Evolutionary conservation across 164 flowering plant genomes (phyloP), one percentile per base, ranked within the genome.

Genomic region (Paratinospora sagittata): DNA sequence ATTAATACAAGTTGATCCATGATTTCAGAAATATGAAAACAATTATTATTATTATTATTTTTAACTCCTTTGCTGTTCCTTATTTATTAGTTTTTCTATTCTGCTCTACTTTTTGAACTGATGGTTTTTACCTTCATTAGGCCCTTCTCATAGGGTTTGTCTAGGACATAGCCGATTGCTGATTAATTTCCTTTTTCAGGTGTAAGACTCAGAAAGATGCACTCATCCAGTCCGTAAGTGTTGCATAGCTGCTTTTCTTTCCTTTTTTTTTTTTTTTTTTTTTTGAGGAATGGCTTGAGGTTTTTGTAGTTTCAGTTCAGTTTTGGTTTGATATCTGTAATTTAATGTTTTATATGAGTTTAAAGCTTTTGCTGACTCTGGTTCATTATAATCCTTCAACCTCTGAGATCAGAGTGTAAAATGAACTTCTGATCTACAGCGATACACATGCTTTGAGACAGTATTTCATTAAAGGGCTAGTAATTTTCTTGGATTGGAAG

Each of bases 201-300:
- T 90, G 95, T 72, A 88, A 88, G 73, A 83, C 82, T 69, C 77
- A 83, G 78, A 83, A 84, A 80, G 85, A 84, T 39, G 72, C 73
- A 13, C 65, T 71, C n/a, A 52, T 74, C 69, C 85, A 82, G 74
- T 82, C 89, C 3, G 86, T 83, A 61, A 82, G 76, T 65, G 34
- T 30, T 30, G 34, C 34, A 30, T 30, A 30, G 34, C 34, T 30
- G 34, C 34, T 30, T 30, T 30, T 30, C 4, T 30, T 30, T 30
- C 34, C 34, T 30, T 30, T 30, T 30, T 30, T 30, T 30, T 30
- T 30, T 30, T 30, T 30, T 30, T 30, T 30, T 30, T 30, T 30
- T 30, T 30, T 30, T 2, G 34, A 30, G 34, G 34, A 30, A 30
- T 1, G 34, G 34, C 34, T 69, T 64, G 70, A 57, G 68, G 33